Evolutionary conservation across 768 basidiomycete genomes (phyloP).

Genomic region (Dendrothele bispora): DNA sequence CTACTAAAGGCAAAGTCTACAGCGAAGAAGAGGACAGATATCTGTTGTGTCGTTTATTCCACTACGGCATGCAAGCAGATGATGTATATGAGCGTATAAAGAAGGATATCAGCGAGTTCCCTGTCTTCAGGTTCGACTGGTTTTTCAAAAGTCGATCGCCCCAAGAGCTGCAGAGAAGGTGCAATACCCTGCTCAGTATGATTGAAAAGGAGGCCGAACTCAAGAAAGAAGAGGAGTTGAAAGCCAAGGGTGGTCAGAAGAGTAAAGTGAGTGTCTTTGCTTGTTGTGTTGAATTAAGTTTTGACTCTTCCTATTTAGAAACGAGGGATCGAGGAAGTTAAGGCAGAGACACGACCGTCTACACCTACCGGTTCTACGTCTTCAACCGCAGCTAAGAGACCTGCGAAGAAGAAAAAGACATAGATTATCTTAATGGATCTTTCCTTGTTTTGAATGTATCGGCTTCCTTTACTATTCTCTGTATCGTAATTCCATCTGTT

Average conservation of each 20-base stretch:
- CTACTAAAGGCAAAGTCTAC: constrained; percentile 96
- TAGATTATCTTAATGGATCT: no score
- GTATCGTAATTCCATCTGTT: no score
- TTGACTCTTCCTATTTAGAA: constrained; percentile 42
- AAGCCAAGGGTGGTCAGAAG: constrained; percentile 53
- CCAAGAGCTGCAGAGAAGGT: constrained; percentile 84
- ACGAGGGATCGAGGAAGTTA: constrained; percentile 70
- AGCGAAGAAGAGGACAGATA: constrained; percentile 97
- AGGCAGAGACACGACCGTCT: constrained; percentile 56
- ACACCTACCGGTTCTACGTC: constrained; percentile 53
- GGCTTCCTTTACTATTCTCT: no score
- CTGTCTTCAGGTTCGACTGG: constrained; percentile 97
- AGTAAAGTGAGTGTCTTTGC: constrained; percentile 54
- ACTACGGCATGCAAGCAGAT: constrained; percentile 87
- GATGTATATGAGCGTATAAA: constrained; percentile 96
- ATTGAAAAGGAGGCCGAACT: constrained; percentile 90
- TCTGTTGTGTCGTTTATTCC: constrained; percentile 82
- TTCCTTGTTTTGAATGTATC: no score
- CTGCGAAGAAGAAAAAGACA: constrained; percentile 71
- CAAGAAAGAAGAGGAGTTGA: constrained; percentile 66
- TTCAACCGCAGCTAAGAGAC: constrained; percentile 54
- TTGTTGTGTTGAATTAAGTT: neutral
- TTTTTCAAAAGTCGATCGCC: constrained; percentile 94
- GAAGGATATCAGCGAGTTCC: constrained; percentile 94
- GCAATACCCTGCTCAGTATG: constrained; percentile 84